Base-by-base conservation (phyloP, 1,139 yeast genomes). In the Yamadazyma epiphylla region DNA sequence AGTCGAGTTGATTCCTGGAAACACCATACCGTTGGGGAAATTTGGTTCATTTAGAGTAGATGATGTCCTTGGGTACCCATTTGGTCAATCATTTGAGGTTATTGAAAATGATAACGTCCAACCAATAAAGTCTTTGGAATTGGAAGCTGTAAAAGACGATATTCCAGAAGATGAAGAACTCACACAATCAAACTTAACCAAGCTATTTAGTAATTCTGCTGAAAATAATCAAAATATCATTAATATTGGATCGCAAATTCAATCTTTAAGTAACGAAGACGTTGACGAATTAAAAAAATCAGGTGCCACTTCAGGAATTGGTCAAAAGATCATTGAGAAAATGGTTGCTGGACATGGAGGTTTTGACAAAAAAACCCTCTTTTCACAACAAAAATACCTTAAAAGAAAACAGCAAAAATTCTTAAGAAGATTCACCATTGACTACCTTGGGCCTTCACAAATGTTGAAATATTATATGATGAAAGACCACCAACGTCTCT, bases 371-470 rank as follows among this genome's bases (percentile, higher is more conserved):
- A 91, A 91, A 58, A 91, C 98, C 4, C 65, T 80, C 15, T 87
- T 74, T 49, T 86, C 96, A 4, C 96, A 91, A 53, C 95, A 86
- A 46, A 91, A 91, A 58, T 91, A 91, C 53, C 61, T 89, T 45
- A 82, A 83, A 46, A 76, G 98, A 46, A 91, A 91, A 58, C 95
- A 87, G 56, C 89, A 83, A 52, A 94, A 94, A 63, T 91, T 86
- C 51, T 70, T 86, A 39, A 77, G 94, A 49, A 71, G 88, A 45
- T 91, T 91, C 58, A 82, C 89, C 2, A 79, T 94, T 13, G 86
- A 85, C 38, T 77, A 80, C 40, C 63, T 91, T 31, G 82, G 89
- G n/a, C 64, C 87, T 10, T 74, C 84, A n/a, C 82, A 79, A 42
- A 63, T 91, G 41, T 58, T 89, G 28, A 81, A 84, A 35, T 83